Percentiles rank a stretch among this genome's conserved stretches.
Evolutionary conservation across 306 rosid genomes (phyloP).

Genomic region (Ceratonia siliqua): DNA sequence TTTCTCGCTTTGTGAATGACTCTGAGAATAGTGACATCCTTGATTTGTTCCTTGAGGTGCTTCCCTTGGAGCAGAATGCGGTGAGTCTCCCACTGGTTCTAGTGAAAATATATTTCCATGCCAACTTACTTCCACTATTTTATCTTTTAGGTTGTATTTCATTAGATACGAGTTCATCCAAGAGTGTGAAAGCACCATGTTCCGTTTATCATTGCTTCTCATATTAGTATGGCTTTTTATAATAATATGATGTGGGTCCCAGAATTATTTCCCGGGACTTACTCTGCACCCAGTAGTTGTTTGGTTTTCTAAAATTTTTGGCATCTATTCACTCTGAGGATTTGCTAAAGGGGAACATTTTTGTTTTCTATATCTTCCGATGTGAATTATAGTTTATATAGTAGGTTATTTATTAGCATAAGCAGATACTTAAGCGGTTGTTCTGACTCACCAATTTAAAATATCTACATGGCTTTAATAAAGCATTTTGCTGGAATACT

Average conservation of each 20-base stretch:
- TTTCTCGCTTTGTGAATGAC: constrained; percentile 84
- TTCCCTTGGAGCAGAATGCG: constrained; percentile 74
- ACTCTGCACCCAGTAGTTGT: not conserved
- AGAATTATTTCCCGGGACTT: not conserved
- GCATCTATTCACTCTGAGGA: not conserved
- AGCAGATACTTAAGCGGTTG: not conserved
- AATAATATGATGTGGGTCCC: not conserved
- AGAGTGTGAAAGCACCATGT: no score
- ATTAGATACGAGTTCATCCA: no score
- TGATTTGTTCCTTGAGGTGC: constrained; percentile 66
- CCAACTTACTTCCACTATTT: not conserved
- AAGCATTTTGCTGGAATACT: not conserved
- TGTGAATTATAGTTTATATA: not conserved
- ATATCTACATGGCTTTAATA: not conserved
- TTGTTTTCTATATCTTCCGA: not conserved
- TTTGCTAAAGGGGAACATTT: not conserved
- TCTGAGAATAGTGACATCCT: constrained; percentile 72
- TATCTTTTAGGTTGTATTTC: no score
- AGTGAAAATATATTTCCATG: not conserved
- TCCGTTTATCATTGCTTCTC: not conserved
- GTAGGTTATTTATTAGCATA: not conserved
- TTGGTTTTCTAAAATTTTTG: not conserved
- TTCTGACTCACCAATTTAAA: no score
- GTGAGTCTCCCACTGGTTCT: constrained; percentile 46
- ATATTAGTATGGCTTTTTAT: not conserved